A percentile compares a stretch with the other conserved stretches of the same genome.
phyloP scores from a whole-genome alignment of 352 stramenopile genomes.

The Phytophthora agathidicida region DNA sequence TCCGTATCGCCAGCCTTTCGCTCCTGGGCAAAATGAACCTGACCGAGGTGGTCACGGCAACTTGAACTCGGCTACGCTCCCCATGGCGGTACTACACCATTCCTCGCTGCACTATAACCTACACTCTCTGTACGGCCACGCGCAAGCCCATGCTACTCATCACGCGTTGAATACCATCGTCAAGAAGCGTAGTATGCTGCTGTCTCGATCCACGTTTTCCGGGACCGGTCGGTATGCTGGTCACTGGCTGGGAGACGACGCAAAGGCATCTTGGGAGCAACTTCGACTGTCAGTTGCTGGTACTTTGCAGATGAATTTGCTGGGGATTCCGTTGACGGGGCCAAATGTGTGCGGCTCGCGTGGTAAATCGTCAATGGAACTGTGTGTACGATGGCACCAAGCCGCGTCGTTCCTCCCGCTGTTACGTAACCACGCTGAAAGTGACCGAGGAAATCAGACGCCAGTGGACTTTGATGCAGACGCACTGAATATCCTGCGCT shows the following conservation, averaged over 20 bases:
- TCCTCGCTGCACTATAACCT: constrained; percentile 87
- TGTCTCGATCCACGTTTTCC: constrained; percentile 77
- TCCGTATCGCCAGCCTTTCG: constrained; percentile 81
- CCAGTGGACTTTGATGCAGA: constrained; percentile 75
- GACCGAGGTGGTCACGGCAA: constrained; percentile 60
- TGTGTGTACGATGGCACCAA: constrained; percentile 88
- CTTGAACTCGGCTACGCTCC: constrained; percentile 77
- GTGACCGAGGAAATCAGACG: constrained; percentile 43
- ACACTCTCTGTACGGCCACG: constrained; percentile 84
- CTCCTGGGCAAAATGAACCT: constrained; percentile 55
- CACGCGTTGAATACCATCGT: constrained; percentile 55
- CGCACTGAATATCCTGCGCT: constrained; percentile 65
- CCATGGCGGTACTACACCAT: constrained; percentile 73
- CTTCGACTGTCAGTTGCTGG: constrained; percentile 73
- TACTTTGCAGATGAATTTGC: constrained; percentile 79
- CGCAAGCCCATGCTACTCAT: constrained; percentile 59
- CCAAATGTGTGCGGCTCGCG: constrained; percentile 69
- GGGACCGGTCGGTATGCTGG: constrained; percentile 65
- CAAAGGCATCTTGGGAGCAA: constrained; percentile 77
- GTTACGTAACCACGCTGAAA: constrained; percentile 74
- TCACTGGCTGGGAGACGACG: constrained; percentile 62
- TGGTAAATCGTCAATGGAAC: constrained; percentile 53
- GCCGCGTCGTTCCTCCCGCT: constrained; percentile 79
- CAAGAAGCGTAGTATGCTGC: constrained; percentile 61
- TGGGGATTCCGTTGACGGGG: constrained; percentile 74